Base-by-base conservation (phyloP, 805 yeast species). In the Kodamaea kakaduensis region DNA sequence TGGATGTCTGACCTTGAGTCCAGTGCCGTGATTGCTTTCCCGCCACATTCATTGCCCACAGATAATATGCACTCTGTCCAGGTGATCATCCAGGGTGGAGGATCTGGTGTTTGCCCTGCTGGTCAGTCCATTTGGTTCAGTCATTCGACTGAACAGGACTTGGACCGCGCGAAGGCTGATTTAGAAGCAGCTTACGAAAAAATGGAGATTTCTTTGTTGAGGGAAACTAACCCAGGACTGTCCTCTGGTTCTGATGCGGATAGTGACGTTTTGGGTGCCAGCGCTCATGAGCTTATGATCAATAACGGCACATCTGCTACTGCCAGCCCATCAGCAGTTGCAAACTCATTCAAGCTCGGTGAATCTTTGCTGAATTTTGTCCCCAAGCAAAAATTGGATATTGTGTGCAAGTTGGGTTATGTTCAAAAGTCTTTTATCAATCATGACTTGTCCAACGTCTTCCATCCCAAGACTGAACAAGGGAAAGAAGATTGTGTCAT, bases 121-220 rank as follows among this genome's bases (percentile, higher is more conserved):
- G 93, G 85, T 28, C 89, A 88, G 50, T 77, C 90, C 37, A 76
- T 89, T 36, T 90, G 97, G 97, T 89, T 85, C 62, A 67, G 87
- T 44, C 79, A 89, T 25, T 81, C 95, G 3, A 74, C 77, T 39
- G 94, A 84, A 57, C 67, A 56, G 35, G 76, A 73, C 38, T 77
- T 81, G 28, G 71, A 67, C 30, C 73, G 76, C 43, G 96, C 89
- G 3, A 77, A 83, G 47, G 66, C 65, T 46, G 96, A 88, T 58
- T 69, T 90, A 46, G 90, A 83, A 54, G 70, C 79, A 35, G 97
- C 96, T 5, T 72, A 84, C 38, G 71, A 69, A 43, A 84, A 85
- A 49, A 73, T 90, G 75, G 96, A 89, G 54, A 73, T 73, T 29
- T 73, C 89, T 28, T 76, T 89, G 19, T 63, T 88, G 43, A 77